These are phyloP conservation scores for Murraya paniculata DNA, from an alignment of 345 rosid genomes.

Conservation along the genomic window DNA sequence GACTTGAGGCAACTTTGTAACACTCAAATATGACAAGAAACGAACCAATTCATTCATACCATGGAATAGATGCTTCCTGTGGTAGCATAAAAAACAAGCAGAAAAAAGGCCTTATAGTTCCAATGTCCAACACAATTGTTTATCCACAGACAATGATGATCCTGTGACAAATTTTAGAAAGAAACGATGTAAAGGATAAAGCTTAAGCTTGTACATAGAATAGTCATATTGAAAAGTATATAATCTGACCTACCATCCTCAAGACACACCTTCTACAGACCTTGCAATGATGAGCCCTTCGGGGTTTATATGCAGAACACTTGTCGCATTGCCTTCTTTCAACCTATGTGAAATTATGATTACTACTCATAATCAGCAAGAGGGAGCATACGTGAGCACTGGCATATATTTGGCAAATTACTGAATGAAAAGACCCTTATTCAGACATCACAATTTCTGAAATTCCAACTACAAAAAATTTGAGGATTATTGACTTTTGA, in stretches of 20 bases:
- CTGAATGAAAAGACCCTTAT: not conserved
- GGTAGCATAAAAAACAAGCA: conserved; percentile 60
- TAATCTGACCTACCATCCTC: conserved; percentile 66
- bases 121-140: conserved; percentile 88
- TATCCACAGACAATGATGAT: conserved; percentile 93
- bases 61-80: conserved; percentile 61
- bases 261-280: conserved; percentile 86
- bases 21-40: not conserved
- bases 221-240: conserved; percentile 3
- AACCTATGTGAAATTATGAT: conserved; percentile 34
- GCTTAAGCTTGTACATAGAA: not conserved
- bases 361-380: not conserved
- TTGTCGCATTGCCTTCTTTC: conserved; percentile 66
- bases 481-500: not conserved
- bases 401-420: not conserved
- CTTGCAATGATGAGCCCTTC: conserved; percentile 88
- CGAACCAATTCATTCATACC: conserved; percentile 34
- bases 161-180: conserved; percentile 44
- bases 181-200: conserved; percentile 4
- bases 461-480: not conserved
- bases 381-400: not conserved
- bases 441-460: not conserved
- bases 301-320: conserved; percentile 76
- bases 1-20: conserved; percentile 4
- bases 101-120: conserved; percentile 86